These are phyloP conservation scores for Globisporangium cystogenes DNA, from an alignment of 352 stramenopile species.

Conservation along the genomic window DNA sequence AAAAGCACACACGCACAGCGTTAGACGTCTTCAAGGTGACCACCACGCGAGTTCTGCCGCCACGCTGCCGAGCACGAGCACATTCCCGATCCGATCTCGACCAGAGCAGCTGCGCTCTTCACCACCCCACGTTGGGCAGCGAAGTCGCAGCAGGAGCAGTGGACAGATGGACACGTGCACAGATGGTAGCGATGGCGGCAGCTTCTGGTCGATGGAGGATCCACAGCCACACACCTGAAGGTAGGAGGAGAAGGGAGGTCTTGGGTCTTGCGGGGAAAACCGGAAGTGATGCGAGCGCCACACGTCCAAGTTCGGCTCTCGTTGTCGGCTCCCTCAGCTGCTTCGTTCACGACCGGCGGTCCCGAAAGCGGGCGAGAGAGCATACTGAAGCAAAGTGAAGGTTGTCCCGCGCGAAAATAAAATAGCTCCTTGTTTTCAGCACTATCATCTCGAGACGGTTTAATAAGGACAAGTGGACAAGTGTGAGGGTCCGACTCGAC, in stretches of 20 bases:
- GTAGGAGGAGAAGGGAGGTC: neutral
- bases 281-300: conserved; percentile 5
- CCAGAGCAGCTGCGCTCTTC: too few species aligned
- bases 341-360: neutral
- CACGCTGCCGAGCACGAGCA: too few species aligned
- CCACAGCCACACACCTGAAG: neutral
- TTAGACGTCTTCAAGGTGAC: conserved; percentile 9
- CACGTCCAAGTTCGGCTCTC: neutral
- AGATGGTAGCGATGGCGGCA: too few species aligned
- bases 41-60: too few species aligned
- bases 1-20: neutral
- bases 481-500: neutral
- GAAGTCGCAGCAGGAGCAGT: neutral
- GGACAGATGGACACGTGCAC: neutral
- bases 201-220: too few species aligned
- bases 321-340: neutral
- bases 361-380: neutral
- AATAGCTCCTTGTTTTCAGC: neutral
- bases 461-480: neutral
- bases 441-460: neutral
- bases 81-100: neutral
- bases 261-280: conserved; percentile 6
- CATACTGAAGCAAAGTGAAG: neutral
- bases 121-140: too few species aligned
- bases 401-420: neutral